Evolutionary conservation across 2,329 filamentous ascomycete genomes (phyloP).

Genomic region (Didymella keratinophila): DNA sequence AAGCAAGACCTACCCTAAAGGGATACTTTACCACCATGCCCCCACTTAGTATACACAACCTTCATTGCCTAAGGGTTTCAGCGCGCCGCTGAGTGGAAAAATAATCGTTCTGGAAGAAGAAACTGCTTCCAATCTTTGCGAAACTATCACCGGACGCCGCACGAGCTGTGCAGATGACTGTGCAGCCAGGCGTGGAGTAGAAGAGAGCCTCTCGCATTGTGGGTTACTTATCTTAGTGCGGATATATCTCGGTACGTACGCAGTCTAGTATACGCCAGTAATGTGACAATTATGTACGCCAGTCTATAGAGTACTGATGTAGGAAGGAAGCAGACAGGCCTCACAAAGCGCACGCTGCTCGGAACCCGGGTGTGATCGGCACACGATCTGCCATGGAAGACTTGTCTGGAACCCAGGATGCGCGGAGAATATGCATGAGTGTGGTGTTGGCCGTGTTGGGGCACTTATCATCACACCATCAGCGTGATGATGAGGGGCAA

Average conservation of each 20-base stretch:
- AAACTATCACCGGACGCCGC: constrained; percentile 2
- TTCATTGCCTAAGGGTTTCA: constrained; percentile 1
- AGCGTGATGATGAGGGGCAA: constrained; percentile 35
- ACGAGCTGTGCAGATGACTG: neutral
- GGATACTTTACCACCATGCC: neutral
- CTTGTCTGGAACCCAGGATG: constrained; percentile 31
- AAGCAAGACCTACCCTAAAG: constrained; percentile 11
- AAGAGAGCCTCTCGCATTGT: neutral
- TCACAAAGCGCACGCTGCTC: constrained; percentile 10
- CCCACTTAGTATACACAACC: constrained; percentile 17
- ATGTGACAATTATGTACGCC: neutral
- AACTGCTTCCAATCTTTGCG: constrained; percentile 5
- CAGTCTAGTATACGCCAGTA: neutral
- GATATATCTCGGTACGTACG: neutral
- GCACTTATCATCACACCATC: neutral
- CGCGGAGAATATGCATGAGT: constrained; percentile 33
- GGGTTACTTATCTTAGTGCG: neutral
- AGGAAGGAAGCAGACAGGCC: neutral
- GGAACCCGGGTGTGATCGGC: constrained; percentile 34
- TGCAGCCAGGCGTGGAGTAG: neutral
- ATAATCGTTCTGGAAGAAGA: constrained; percentile 2
- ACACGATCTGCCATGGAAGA: constrained; percentile 33
- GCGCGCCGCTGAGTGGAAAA: constrained; percentile 4
- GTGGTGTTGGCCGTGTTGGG: constrained; percentile 5
- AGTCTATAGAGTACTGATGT: no score